These are phyloP conservation scores for Inga oerstediana DNA, from an alignment of 306 rosid species.

Conservation along the genomic window DNA sequence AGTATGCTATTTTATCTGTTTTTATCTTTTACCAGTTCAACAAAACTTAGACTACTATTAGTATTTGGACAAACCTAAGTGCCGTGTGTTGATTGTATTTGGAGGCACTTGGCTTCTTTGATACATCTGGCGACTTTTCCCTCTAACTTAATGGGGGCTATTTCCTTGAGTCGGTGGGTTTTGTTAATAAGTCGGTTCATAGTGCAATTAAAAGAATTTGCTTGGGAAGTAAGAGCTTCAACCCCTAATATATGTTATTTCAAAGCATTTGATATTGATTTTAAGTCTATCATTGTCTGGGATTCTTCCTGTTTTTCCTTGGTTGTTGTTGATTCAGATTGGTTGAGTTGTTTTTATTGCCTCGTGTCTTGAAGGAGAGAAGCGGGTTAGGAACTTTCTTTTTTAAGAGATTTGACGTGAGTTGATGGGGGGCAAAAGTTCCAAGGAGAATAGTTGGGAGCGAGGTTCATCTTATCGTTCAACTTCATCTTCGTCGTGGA, in stretches of 20 bases:
- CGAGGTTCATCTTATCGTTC: slow-evolving; percentile 52
- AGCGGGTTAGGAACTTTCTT: slow-evolving; percentile 1
- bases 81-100: slow-evolving; percentile 54
- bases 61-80: slow-evolving; percentile 7
- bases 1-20: neutral
- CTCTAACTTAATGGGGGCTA: slow-evolving; percentile 11
- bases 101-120: slow-evolving; percentile 21
- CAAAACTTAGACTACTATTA: slow-evolving; percentile 26
- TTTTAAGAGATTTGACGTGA: slow-evolving; percentile 40
- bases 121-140: slow-evolving; percentile 32
- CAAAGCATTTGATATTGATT: slow-evolving; percentile 31
- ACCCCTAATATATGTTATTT: slow-evolving; percentile 13
- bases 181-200: slow-evolving; percentile 32
- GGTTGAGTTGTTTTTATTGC: slow-evolving; percentile 21
- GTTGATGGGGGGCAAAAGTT: slow-evolving; percentile 78
- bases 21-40: slow-evolving; percentile 24
- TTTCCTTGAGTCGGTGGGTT: slow-evolving; percentile 45
- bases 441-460: slow-evolving; percentile 58
- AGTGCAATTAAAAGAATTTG: slow-evolving; percentile 26
- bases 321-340: slow-evolving; percentile 26
- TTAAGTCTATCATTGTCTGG: neutral
- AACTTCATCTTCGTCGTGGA: slow-evolving; percentile 37
- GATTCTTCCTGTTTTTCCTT: neutral
- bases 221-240: slow-evolving; percentile 20
- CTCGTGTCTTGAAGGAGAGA: slow-evolving; percentile 31